Percentiles rank a stretch among this genome's conserved stretches.
Conservation (phyloP, 176 grass and related monocot species). For the Triticum turgidum region DNA sequence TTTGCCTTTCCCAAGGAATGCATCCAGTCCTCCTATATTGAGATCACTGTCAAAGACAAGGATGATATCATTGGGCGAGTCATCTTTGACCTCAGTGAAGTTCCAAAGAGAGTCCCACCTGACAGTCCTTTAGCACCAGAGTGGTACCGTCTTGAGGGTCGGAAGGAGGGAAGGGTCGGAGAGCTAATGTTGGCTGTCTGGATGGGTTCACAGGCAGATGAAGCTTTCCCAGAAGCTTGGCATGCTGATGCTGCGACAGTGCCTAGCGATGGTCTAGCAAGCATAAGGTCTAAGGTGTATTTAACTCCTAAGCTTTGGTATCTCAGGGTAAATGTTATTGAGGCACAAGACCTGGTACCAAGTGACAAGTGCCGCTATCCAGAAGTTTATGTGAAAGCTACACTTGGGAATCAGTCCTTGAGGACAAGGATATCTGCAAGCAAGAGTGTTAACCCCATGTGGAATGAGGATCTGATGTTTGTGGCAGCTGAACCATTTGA, state of each 20-base stretch:
- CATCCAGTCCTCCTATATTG: conserved; percentile 42
- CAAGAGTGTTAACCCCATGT: conserved; percentile 51
- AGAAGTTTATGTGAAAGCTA: conserved; percentile 62
- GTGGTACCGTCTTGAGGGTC: conserved; percentile 54
- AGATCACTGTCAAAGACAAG: conserved; percentile 57
- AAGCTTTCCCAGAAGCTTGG: conserved; percentile 66
- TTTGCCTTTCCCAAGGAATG: conserved; percentile 67
- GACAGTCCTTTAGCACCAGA: conserved; percentile 61
- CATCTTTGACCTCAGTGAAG: conserved; percentile 54
- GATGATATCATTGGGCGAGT: conserved; percentile 59
- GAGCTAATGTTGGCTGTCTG: conserved; percentile 67
- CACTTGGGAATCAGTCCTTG: conserved; percentile 45
- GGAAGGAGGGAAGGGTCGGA: conserved; percentile 47
- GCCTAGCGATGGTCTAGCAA: conserved; percentile 51
- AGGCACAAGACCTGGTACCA: conserved; percentile 56
- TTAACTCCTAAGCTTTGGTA: conserved; percentile 77
- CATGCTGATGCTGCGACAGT: conserved; percentile 67
- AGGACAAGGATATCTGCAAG: conserved; percentile 41
- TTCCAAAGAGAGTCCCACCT: conserved; percentile 64
- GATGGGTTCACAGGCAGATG: conserved; percentile 61
- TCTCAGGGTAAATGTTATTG: conserved; percentile 58
- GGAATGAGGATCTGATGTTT: conserved; percentile 81
- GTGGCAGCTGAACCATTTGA: conserved; percentile 63
- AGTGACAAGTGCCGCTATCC: conserved; percentile 43
- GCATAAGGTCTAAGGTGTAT: conserved; percentile 68